Conservation (phyloP, 2,329 filamentous ascomycete species). For the Kalmusia sp. region DNA sequence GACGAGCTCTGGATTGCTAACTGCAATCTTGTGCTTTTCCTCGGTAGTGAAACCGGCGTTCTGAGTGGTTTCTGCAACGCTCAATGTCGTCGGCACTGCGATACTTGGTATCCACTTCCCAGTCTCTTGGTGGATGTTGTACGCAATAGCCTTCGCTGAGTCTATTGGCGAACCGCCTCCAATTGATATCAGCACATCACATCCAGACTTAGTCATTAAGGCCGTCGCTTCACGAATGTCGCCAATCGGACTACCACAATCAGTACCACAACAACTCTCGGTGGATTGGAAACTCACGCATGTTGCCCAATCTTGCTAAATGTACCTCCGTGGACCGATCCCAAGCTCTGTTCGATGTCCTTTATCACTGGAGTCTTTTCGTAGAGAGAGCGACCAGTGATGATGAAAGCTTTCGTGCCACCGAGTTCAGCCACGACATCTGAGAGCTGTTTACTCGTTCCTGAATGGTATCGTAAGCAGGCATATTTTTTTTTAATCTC, state of each 20-base stretch:
- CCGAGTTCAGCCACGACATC: conserved; percentile 42
- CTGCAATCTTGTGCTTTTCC: conserved; percentile 59
- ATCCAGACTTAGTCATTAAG: conserved; percentile 44
- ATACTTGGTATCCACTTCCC: conserved; percentile 48
- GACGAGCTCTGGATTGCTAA: conserved; percentile 54
- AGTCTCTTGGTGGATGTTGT: conserved; percentile 47
- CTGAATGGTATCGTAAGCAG: conserved; percentile 20
- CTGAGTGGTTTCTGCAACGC: conserved; percentile 62
- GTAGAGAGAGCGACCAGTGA: conserved; percentile 61
- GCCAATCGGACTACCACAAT: conserved; percentile 38
- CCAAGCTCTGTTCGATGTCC: conserved; percentile 58
- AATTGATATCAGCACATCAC: conserved; percentile 43
- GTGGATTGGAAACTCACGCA: conserved; percentile 54
- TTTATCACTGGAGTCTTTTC: conserved; percentile 62
- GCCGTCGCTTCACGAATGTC: conserved; percentile 44
- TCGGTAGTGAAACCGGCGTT: conserved; percentile 60
- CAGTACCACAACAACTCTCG: conserved; percentile 7
- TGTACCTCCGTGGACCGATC: conserved; percentile 58
- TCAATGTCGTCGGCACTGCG: conserved; percentile 49
- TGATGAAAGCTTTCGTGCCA: conserved; percentile 61
- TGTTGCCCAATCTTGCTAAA: conserved; percentile 64
- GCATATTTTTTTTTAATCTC: too few species aligned
- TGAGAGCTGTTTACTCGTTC: conserved; percentile 40
- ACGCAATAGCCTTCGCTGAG: conserved; percentile 48
- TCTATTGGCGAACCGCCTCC: conserved; percentile 63